phyloP scores from a whole-genome alignment of 768 basidiomycete genomes.

The Mycena floridula region DNA sequence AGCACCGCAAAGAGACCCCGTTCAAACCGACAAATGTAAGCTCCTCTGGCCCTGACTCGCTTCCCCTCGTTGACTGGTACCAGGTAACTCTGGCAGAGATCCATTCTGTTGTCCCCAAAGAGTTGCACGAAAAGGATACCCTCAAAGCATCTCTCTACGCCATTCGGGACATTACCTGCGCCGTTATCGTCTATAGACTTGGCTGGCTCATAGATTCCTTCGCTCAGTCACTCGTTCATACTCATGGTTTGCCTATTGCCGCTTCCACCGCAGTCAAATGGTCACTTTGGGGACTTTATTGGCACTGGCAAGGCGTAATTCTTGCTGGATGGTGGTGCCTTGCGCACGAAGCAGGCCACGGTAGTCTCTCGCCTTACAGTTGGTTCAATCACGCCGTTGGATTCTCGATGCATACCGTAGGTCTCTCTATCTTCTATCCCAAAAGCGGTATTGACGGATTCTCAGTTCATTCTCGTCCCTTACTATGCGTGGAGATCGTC shows the following conservation, averaged over 20 bases:
- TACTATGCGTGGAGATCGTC: slow-evolving; percentile 58
- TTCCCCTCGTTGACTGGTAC: neutral
- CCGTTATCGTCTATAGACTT: slow-evolving; percentile 36
- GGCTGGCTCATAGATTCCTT: slow-evolving; percentile 44
- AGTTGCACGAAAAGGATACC: slow-evolving; percentile 45
- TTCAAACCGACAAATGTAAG: slow-evolving; percentile 40
- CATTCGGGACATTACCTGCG: slow-evolving; percentile 40
- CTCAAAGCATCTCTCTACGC: slow-evolving; percentile 41
- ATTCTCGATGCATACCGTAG: slow-evolving; percentile 40
- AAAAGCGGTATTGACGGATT: neutral
- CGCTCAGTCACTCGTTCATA: slow-evolving; percentile 25
- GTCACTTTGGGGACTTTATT: slow-evolving; percentile 42
- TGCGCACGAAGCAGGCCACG: slow-evolving; percentile 60
- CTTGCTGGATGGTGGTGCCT: slow-evolving; percentile 60
- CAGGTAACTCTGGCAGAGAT: slow-evolving; percentile 44
- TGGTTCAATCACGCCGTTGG: slow-evolving; percentile 47
- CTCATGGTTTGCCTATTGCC: slow-evolving; percentile 20
- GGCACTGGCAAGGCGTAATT: slow-evolving; percentile 55
- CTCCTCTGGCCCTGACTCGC: neutral
- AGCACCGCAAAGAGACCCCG: slow-evolving; percentile 31
- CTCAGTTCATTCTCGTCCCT: slow-evolving; percentile 48
- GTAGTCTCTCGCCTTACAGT: slow-evolving; percentile 38
- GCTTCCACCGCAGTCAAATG: slow-evolving; percentile 27
- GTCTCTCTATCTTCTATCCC: slow-evolving; percentile 7
- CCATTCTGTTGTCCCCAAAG: slow-evolving; percentile 45